Evolutionary conservation across 768 basidiomycete species (phyloP).

Genomic region (Pleurotus platypus): DNA sequence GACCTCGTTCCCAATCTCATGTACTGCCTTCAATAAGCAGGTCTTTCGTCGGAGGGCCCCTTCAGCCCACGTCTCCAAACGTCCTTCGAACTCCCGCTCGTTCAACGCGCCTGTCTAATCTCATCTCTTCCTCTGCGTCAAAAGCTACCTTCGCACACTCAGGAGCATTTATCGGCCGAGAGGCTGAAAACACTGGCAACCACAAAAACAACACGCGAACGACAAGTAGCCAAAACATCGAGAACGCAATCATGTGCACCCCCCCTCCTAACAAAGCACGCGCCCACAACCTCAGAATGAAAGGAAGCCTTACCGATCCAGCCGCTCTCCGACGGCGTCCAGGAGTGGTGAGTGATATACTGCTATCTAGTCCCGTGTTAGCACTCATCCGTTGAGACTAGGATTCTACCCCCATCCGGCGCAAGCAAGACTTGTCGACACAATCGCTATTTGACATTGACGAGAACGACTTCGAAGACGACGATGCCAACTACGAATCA

Average conservation of each 20-base stretch:
- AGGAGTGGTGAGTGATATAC: background rate
- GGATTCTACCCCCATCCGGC: background rate
- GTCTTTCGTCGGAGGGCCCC: conserved; percentile 19
- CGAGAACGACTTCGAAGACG: conserved; percentile 61
- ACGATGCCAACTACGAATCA: conserved; percentile 12
- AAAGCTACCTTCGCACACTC: conserved; percentile 4
- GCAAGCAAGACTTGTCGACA: conserved; percentile 1
- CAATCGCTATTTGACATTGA: conserved; percentile 63
- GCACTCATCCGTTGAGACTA: background rate
- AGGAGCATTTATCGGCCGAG: conserved; percentile 3
- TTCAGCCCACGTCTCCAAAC: conserved; percentile 31
- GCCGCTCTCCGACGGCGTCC: conserved; percentile 43
- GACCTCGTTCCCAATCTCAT: conserved; percentile 59
- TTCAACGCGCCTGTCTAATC: conserved; percentile 26
- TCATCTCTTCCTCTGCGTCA: conserved; percentile 18
- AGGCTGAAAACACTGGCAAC: background rate
- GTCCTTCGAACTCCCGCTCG: conserved; percentile 24
- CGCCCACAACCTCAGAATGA: conserved; percentile 52
- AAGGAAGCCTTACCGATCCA: conserved; percentile 74
- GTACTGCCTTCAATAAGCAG: conserved; percentile 28
- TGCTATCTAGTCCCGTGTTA: background rate
- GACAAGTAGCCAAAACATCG: conserved; percentile 22
- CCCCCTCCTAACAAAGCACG: conserved; percentile 66
- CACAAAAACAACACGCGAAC: conserved; percentile 6
- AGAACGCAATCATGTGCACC: conserved; percentile 36